phyloP scores from a whole-genome alignment of 352 stramenopile species.

The Pythium oligandrum region DNA sequence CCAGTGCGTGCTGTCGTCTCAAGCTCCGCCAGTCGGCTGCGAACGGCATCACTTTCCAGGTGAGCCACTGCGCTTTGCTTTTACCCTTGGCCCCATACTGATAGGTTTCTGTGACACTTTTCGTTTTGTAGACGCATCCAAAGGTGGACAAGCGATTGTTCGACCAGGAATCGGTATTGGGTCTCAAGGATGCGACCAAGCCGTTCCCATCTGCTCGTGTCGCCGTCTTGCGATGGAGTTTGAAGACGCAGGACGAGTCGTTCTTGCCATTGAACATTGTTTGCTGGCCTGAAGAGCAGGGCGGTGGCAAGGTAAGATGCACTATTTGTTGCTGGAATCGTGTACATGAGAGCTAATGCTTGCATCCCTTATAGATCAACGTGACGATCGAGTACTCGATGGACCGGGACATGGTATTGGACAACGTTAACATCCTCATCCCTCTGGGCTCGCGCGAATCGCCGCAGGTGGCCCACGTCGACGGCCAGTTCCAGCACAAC shows the following conservation, averaged over 20 bases:
- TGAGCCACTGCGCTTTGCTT: background rate
- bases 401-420: conserved; percentile 83
- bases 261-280: conserved; percentile 84
- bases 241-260: conserved; percentile 86
- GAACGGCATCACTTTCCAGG: conserved; percentile 77
- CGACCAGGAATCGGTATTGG: conserved; percentile 73
- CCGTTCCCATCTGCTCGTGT: conserved; percentile 79
- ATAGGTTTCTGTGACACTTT: no score
- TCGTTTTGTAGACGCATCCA: conserved; percentile 50
- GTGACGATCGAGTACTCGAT: conserved; percentile 87
- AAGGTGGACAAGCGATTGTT: conserved; percentile 89
- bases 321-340: background rate
- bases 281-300: conserved; percentile 85
- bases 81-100: no score
- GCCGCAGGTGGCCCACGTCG: conserved; percentile 67
- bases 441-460: conserved; percentile 67
- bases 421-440: conserved; percentile 86
- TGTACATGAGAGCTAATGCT: background rate
- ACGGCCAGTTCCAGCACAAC: conserved; percentile 87
- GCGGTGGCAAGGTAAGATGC: conserved; percentile 55
- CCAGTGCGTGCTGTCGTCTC: conserved; percentile 59
- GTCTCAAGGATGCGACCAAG: conserved; percentile 77
- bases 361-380: conserved; percentile 45
- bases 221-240: conserved; percentile 77
- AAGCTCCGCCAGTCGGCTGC: conserved; percentile 61